Conservation (phyloP, 2,329 filamentous ascomycete species). For the Trichoderma endophyticum region DNA sequence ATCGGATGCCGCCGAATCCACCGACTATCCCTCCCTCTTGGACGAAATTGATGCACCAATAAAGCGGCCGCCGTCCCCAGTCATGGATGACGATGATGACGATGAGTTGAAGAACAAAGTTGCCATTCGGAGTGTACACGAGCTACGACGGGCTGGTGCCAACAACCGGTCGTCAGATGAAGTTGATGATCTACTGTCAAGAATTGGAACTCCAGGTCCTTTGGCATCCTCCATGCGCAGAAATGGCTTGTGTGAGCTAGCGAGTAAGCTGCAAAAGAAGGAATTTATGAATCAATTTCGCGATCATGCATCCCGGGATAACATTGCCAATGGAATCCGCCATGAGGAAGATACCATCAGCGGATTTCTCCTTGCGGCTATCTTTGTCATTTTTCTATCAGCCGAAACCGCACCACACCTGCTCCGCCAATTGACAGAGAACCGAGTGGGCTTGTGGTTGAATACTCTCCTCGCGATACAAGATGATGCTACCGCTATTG, state of each 20-base stretch:
- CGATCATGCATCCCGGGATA: slow-evolving; percentile 68
- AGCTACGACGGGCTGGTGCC: slow-evolving; percentile 62
- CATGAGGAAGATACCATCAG: slow-evolving; percentile 58
- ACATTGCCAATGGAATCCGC: slow-evolving; percentile 61
- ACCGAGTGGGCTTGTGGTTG: slow-evolving; percentile 55
- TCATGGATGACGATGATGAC: slow-evolving; percentile 29
- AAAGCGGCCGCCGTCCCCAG: slow-evolving; percentile 24
- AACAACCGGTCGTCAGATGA: slow-evolving; percentile 65
- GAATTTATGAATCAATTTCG: slow-evolving; percentile 67
- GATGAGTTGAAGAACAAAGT: slow-evolving; percentile 42
- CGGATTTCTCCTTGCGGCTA: slow-evolving; percentile 61
- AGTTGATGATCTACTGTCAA: slow-evolving; percentile 61
- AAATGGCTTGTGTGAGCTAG: slow-evolving; percentile 58
- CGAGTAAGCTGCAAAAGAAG: slow-evolving; percentile 58
- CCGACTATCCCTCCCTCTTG: not conserved
- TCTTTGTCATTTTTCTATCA: slow-evolving; percentile 60
- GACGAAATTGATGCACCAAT: slow-evolving; percentile 26
- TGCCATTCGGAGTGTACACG: slow-evolving; percentile 61
- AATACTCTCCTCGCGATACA: slow-evolving; percentile 50
- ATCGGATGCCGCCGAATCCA: slow-evolving; percentile 24
- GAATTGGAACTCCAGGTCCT: slow-evolving; percentile 51
- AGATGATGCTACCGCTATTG: slow-evolving; percentile 58
- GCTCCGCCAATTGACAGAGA: slow-evolving; percentile 53
- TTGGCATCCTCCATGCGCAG: slow-evolving; percentile 52
- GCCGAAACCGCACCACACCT: slow-evolving; percentile 59